A percentile compares a stretch with the other conserved stretches of the same genome.
Evolutionary conservation across 257 asterid species (phyloP).

Genomic region (Mentha longifolia): DNA sequence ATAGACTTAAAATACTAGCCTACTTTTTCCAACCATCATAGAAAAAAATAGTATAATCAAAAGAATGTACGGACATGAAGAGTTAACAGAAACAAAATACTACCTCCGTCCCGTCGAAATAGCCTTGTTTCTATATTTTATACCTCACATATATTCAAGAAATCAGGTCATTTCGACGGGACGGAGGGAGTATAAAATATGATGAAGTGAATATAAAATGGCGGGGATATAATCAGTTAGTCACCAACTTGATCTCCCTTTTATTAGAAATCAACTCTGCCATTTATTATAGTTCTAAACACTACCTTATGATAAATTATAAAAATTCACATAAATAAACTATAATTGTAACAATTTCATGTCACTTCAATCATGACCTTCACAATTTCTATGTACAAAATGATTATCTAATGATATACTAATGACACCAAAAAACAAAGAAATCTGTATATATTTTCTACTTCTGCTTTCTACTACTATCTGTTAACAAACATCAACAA

Average conservation of each 20-base stretch:
- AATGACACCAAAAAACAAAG: background rate
- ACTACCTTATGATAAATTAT: too few relatives aligned
- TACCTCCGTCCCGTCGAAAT: too few relatives aligned
- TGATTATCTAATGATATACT: background rate
- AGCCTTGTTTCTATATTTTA: too few relatives aligned
- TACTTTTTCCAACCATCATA: too few relatives aligned
- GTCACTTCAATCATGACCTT: conserved; percentile 7
- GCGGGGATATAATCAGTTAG: background rate
- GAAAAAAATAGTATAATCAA: background rate
- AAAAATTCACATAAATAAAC: background rate
- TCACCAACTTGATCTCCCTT: conserved; percentile 16
- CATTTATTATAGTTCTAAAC: too few relatives aligned
- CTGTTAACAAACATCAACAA: conserved; percentile 36
- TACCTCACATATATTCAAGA: too few relatives aligned
- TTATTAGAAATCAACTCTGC: background rate
- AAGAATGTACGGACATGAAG: background rate
- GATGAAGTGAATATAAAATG: background rate
- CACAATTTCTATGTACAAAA: conserved; percentile 23
- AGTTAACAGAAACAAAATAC: too few relatives aligned
- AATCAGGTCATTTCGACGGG: too few relatives aligned
- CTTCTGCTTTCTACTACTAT: background rate
- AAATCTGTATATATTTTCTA: background rate
- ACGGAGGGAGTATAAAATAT: too few relatives aligned
- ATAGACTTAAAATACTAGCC: background rate
- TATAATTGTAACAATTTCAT: background rate